phyloP scores from a whole-genome alignment of 768 basidiomycete species.

The Leucosporidium creatinivorum region DNA sequence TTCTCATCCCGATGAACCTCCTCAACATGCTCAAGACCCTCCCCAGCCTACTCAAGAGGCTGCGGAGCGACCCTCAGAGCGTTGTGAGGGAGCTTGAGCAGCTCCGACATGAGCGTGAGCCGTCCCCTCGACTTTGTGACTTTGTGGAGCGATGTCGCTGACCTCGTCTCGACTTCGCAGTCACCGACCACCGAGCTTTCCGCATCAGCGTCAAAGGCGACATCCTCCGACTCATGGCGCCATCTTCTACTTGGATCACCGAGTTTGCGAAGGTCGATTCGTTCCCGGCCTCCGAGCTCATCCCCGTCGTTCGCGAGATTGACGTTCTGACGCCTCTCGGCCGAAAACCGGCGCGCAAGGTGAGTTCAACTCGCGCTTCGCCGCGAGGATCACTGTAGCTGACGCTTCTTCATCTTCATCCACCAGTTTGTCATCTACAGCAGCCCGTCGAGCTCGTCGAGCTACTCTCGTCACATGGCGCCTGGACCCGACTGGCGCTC shows the following conservation, averaged over 20 bases:
- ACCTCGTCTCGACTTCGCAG: constrained; percentile 44
- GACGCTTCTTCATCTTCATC: constrained; percentile 1
- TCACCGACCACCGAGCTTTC: constrained; percentile 73
- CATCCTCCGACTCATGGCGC: constrained; percentile 59
- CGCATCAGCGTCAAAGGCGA: constrained; percentile 87
- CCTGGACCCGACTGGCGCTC: constrained; percentile 67
- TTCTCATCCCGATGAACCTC: constrained; percentile 46
- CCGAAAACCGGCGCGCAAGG: constrained; percentile 62
- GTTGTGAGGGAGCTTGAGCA: constrained; percentile 69
- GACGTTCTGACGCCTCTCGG: constrained; percentile 71
- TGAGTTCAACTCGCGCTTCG: constrained; percentile 38
- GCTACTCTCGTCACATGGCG: constrained; percentile 70
- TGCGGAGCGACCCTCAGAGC: constrained; percentile 63
- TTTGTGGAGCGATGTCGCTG: background rate
- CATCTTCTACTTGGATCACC: constrained; percentile 65
- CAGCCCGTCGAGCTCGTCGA: constrained; percentile 88
- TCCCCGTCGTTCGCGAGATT: constrained; percentile 58
- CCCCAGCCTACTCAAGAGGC: constrained; percentile 60
- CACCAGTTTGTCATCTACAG: constrained; percentile 72
- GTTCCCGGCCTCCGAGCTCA: constrained; percentile 47
- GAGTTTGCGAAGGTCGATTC: constrained; percentile 64
- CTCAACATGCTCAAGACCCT: constrained; percentile 70
- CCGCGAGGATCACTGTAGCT: no score
- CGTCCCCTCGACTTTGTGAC: background rate
- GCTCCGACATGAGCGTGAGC: constrained; percentile 61